Base-by-base conservation (phyloP, 225 moss, liverwort and hornwort species). In the Lunularia cruciata region DNA sequence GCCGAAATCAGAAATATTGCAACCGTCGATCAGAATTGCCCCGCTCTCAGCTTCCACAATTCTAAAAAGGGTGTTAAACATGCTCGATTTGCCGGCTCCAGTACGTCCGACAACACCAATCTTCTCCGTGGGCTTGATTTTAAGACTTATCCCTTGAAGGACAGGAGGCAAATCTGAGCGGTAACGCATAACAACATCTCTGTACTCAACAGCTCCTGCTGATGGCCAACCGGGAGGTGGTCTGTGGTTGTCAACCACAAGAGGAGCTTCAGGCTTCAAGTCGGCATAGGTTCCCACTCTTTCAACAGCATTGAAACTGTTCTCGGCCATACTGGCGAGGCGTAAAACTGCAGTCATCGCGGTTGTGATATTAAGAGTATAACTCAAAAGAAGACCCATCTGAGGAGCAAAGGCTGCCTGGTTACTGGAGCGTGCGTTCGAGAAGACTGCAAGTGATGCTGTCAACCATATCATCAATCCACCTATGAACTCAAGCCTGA, bases 381-480 rank as follows among this genome's bases (percentile, higher is more conserved):
- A 95, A 35, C 90, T 90, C 34, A 95, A 83, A 34, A 95, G 88
- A 19, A 95, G 92, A 69, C 95, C 95, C 95, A 95, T 92, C 76
- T 88, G 88, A 78, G 95, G 90, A 61, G 95, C 95, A 73, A 92
- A 92, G 2, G 84, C 78, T 26, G 81, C 90, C 73, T 86, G 81
- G 64, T 87, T 75, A 51, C 61, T 80, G 36, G 95, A 80, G 28
- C 92, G 83, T 2, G 95, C 69, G 73, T 90, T 92, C 37, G 86
- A 90, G 70, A 95, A 82, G 20, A 95, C 95, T 61, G 92, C 92
- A 51, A 95, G 78, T 36, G 89, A 82, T 34, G 86, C 92, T 60
- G 90, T 92, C 74, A 92, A 66, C 88, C 86, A 88, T 71, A 95
- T 95, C 92, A 92, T 92, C 25, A 88, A 78, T 30, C 95, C 95